A percentile compares a stretch with the other conserved stretches of the same genome.
phyloP scores from a whole-genome alignment of 208 protist species.

The Trypanosoma boissoni region DNA sequence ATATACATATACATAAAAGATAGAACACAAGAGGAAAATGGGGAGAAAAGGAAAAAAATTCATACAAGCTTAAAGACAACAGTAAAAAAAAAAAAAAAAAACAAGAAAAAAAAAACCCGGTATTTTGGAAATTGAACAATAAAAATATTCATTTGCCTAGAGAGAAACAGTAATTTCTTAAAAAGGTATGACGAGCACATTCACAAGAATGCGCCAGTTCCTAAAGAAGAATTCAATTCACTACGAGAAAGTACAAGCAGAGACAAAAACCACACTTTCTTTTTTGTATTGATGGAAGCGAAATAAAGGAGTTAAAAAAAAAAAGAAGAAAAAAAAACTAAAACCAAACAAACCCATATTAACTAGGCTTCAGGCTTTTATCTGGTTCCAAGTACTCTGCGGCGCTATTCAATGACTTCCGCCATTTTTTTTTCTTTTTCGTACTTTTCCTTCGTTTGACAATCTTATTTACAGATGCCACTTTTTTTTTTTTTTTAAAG shows the following conservation, averaged over 20 bases:
- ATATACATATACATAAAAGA: conserved; percentile 6
- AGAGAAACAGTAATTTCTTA: too few species aligned
- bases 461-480: too few species aligned
- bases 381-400: not conserved
- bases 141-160: too few species aligned
- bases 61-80: not conserved
- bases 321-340: conserved; percentile 17
- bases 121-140: too few species aligned
- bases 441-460: not conserved
- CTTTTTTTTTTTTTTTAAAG: conserved; percentile 6
- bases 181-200: too few species aligned
- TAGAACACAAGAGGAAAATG: not conserved
- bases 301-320: conserved; percentile 18
- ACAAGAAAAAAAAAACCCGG: conserved; percentile 10
- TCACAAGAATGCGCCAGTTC: too few species aligned
- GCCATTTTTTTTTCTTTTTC: not conserved
- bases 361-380: too few species aligned
- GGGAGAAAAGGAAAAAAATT: not conserved
- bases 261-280: too few species aligned
- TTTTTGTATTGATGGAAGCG: too few species aligned
- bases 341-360: too few species aligned
- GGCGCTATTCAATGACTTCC: too few species aligned
- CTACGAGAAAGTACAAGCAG: conserved; percentile 9
- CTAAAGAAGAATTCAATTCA: too few species aligned
- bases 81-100: conserved; percentile 3